Evolutionary conservation across 169 alveolate genomes (phyloP), one percentile per base, ranked within the genome.

Genomic region (Eimeria falciformis): DNA sequence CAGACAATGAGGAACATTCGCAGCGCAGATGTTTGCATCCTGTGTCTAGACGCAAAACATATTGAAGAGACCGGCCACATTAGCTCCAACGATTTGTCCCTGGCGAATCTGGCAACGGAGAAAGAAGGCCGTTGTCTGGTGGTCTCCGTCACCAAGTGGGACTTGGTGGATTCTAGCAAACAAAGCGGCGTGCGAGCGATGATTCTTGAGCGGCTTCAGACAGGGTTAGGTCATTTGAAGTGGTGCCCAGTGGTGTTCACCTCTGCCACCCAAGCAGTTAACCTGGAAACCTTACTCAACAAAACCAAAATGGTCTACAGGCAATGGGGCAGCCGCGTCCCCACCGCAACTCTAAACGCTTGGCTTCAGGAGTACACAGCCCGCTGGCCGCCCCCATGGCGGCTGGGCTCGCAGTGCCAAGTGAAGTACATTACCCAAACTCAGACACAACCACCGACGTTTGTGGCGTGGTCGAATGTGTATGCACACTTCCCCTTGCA

Each of bases 381-480:
- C 25, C 93, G 81, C 58, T 94, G 81, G 78, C 97, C 97, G 29
- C 97, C 97, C 17, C 97, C 97, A 14, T 96, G 97, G 97, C 73
- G 94, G n/a, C 94, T 94, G n/a, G 97, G 97, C 43, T 82, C 96
- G 46, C 94, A 95, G 84, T 92, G 94, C 37, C 94, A 96, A 25
- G 93, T 95, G 50, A 96, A 96, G 94, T 96, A 94, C 75, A 93
- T 95, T 33, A 90, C 93, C 11, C 94, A 93, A 89, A 91, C 68
- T 47, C 91, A 77, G 78, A 33, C 93, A 43, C 23, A 69, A 27
- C 97, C 97, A 11, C 97, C 97, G 21, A 96, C 97, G 14, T 96
- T 96, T 68, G 96, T 96, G 46, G 88, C 95, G 58, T 96, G 97
- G 97, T 91, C 97, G 1, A 95, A 95, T 23, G 96, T 95, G 37